Evolutionary conservation across 108 stramenopile genomes (phyloP), one percentile per base, ranked within the genome.

Genomic region (Nitzschia inconspicua): DNA sequence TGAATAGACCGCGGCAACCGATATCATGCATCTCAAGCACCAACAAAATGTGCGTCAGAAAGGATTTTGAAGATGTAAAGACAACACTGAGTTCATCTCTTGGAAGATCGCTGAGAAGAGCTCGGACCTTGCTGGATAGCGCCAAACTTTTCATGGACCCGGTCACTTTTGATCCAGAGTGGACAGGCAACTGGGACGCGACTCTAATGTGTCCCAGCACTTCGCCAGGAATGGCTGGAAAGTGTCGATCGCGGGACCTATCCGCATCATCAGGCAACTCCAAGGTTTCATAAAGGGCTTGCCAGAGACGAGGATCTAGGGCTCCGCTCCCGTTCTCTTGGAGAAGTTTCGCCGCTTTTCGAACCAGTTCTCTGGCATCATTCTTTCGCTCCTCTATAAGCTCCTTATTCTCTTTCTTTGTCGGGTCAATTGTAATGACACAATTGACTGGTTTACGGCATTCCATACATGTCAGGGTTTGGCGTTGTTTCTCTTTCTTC

Each of bases 71-170:
- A 20, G 61, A 51, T 2, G 76, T 42, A 40, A 81, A 81, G n/a
- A 81, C 69, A 1, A 81, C 76, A 9, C 68, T 54, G 30, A 39
- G 51, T 44, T 81, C 80, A 23, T 60, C 52, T 11, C 48, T 31
- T 1, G 77, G 77, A 10, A 79, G 40, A 49, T 79, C 77, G 46
- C 22, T 6, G 0, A 79, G 44, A 19, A 79, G 43, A 4, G 56
- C 44, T 29, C 62, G 68, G 28, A 74, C 48, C 51, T 79, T 79
- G 77, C 77, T 79, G 9, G 77, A 70, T 9, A 70, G 34, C n/a
- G 11, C 60, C 46, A 20, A 28, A 8, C 16, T 34, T 1, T 8
- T 16, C 59, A 1, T 44, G 16, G 20, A 9, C 23, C 2, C 25
- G 42, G 39, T 20, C n/a, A 28, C 23, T 27, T 7, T 31, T 19